Conservation (phyloP, 2,329 filamentous ascomycete species). For the Coniochaeta sp. region DNA sequence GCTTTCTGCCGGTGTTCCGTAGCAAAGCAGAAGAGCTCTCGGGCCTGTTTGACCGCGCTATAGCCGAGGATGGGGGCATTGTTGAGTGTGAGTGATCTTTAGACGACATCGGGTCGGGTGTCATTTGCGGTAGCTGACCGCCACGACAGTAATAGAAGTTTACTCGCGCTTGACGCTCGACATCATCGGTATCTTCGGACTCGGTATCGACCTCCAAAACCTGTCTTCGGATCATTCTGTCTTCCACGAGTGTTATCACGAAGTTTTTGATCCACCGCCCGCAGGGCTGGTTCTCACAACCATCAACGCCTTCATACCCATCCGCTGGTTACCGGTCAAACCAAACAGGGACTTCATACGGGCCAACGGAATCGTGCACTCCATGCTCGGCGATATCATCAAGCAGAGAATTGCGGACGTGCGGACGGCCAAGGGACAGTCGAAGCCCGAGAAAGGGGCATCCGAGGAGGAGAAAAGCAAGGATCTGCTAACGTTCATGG, state of each 20-base stretch:
- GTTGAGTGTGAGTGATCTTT: neutral
- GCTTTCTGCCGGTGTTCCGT: conserved; percentile 25
- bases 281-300: conserved; percentile 17
- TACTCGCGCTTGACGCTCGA: conserved; percentile 25
- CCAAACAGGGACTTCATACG: conserved; percentile 26
- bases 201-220: conserved; percentile 25
- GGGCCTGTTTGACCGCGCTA: conserved; percentile 9
- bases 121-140: neutral
- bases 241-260: conserved; percentile 20
- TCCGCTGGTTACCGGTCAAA: conserved; percentile 27
- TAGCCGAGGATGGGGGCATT: neutral
- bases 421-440: neutral
- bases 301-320: conserved; percentile 23
- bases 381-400: conserved; percentile 19
- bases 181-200: conserved; percentile 25
- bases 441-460: neutral
- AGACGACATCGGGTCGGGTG: too few relatives aligned
- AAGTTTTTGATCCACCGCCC: conserved; percentile 15
- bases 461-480: conserved; percentile 25
- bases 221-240: conserved; percentile 12
- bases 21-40: conserved; percentile 24
- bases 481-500: conserved; percentile 34
- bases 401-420: conserved; percentile 15
- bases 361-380: conserved; percentile 21
- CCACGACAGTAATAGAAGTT: conserved; percentile 12